Percentiles rank a stretch among this genome's conserved stretches.
phyloP scores from a whole-genome alignment of 768 basidiomycete species.

The Xerocomellus intermedius region DNA sequence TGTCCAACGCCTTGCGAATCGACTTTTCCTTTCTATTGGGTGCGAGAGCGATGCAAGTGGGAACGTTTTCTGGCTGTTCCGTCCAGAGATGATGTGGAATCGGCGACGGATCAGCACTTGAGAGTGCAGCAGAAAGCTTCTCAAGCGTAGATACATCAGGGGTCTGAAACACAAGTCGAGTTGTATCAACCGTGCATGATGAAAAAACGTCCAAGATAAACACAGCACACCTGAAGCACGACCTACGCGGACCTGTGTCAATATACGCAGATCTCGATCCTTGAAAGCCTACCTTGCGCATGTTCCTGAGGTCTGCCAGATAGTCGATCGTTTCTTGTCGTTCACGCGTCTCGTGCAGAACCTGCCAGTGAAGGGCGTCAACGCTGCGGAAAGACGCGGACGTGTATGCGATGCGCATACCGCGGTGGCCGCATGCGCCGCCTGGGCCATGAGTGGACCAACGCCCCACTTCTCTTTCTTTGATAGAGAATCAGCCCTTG shows the following conservation, averaged over 20 bases:
- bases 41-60: slow-evolving; percentile 44
- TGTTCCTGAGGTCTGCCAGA: slow-evolving; percentile 37
- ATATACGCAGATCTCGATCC: not conserved
- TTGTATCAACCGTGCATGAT: too few relatives aligned
- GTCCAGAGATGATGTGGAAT: slow-evolving; percentile 42
- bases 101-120: slow-evolving; percentile 18
- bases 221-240: slow-evolving; percentile 37
- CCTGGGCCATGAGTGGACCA: slow-evolving; percentile 45
- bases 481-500: not conserved
- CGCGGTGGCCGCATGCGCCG: slow-evolving; percentile 43
- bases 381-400: not conserved
- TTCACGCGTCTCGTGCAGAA: slow-evolving; percentile 40
- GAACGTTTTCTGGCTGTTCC: slow-evolving; percentile 43
- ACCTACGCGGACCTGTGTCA: slow-evolving; percentile 26
- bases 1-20: slow-evolving; percentile 43
- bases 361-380: slow-evolving; percentile 21
- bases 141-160: slow-evolving; percentile 32
- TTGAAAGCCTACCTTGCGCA: slow-evolving; percentile 38
- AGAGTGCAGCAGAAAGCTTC: slow-evolving; percentile 33
- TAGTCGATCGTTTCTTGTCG: slow-evolving; percentile 39
- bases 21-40: slow-evolving; percentile 38
- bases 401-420: slow-evolving; percentile 15
- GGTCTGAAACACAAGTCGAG: slow-evolving; percentile 23
- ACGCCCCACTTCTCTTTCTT: slow-evolving; percentile 44
- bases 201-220: not conserved